Evolutionary conservation across 148 eudicot species (phyloP), one percentile per base, ranked within the genome.

Genomic region (Fagopyrum tataricum): DNA sequence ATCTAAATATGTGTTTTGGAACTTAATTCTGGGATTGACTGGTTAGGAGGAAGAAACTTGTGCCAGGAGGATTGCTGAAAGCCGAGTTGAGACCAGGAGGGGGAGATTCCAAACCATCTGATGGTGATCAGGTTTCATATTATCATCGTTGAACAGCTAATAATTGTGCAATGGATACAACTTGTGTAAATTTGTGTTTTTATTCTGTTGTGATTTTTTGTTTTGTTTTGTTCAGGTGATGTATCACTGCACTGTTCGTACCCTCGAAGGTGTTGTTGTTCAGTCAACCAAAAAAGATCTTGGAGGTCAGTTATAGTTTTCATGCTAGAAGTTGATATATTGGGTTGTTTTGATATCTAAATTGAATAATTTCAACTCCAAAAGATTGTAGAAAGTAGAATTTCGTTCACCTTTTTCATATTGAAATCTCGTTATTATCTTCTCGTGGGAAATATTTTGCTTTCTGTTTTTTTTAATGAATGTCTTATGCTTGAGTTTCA

Each of bases 231-330:
- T 79, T 18, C 52, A 93, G 98, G 85, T 90, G 4, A 81, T 88
- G 53, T 88, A 83, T 77, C 98, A 93, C 76, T 90, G 91, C 71
- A 90, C 98, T n/a, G 81, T 90, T 39, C 91, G 98, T 2, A 93
- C 98, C 10, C 62, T 90, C 41, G 93, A 93, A 53, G 98, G 98
- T 23, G 88, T 87, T 42, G 87, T 83, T 71, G 93, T 90, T 23
- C 87, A 87, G 76, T 93, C 98, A 14, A 88, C 98, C 7, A 80
- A 87, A 70, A 78, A 81, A 42, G 91, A 93, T 70, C 80, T 84
- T 31, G 96, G 98, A 81, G 98, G 98, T 88, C 72, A 40, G 84
- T 78, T 78, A 48, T 17, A 44, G 4, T n/a, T 24, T 72, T 2
- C 18, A 20, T 9, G 13, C 4, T 18, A 20, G 18, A 26, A 66